These are phyloP conservation scores for Ammopiptanthus mongolicus DNA, from an alignment of 306 rosid species.

Conservation along the genomic window DNA sequence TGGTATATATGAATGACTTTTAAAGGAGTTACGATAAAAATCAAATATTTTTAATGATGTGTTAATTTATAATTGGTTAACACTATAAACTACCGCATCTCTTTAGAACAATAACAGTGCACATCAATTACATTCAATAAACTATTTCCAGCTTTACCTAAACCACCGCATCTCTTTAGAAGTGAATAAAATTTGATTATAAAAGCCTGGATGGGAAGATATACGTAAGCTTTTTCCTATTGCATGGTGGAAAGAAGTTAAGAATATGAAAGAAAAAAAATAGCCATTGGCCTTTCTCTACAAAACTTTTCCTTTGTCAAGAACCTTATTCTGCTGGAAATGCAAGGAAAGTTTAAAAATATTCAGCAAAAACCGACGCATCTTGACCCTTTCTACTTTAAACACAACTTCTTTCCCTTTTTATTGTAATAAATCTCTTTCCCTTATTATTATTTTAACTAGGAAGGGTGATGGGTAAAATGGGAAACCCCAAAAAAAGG, in stretches of 20 bases:
- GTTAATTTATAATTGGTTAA: no score
- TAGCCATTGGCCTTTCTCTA: neutral
- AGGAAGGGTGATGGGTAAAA: no score
- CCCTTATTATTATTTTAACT: no score
- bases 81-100: no score
- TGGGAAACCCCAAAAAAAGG: no score
- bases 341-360: neutral
- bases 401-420: neutral
- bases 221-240: neutral
- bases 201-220: neutral
- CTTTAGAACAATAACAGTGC: no score
- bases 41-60: no score
- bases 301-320: neutral
- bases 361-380: neutral
- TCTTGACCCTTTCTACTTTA: neutral
- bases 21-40: no score
- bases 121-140: neutral
- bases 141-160: neutral
- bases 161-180: neutral
- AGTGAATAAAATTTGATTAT: neutral
- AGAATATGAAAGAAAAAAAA: neutral
- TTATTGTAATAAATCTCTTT: neutral
- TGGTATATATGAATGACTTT: no score
- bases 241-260: neutral
- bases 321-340: constrained; percentile 1